Percentiles rank a stretch among this genome's conserved stretches.
Evolutionary conservation across 192 early-diverging fungal genomes (phyloP).

Genomic region (Coemansia sp.): DNA sequence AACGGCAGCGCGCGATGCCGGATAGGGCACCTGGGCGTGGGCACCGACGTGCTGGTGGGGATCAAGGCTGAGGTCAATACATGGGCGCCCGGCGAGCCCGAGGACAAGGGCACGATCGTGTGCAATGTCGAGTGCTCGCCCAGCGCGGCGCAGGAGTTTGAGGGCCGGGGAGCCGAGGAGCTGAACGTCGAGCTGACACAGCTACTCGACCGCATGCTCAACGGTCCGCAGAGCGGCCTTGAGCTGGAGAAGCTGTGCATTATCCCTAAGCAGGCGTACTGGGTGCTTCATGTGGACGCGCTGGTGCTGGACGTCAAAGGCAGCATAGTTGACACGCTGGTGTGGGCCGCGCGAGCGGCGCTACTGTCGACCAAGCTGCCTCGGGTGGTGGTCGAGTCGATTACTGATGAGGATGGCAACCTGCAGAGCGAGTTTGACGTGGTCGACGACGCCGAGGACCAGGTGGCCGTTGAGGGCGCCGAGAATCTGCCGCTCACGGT

Average conservation of each 20-base stretch:
- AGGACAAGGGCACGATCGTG: constrained; percentile 60
- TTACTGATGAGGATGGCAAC: constrained; percentile 74
- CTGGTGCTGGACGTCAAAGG: constrained; percentile 89
- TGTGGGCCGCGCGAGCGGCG: constrained; percentile 82
- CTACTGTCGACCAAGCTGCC: constrained; percentile 85
- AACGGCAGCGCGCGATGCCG: constrained; percentile 78
- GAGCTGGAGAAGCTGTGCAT: constrained; percentile 85
- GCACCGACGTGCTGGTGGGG: constrained; percentile 90
- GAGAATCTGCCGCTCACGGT: constrained; percentile 78
- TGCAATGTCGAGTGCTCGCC: constrained; percentile 93
- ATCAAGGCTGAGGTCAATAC: constrained; percentile 87
- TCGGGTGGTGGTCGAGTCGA: constrained; percentile 73
- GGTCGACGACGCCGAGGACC: constrained; percentile 84
- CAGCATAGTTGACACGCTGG: constrained; percentile 78
- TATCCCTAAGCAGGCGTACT: constrained; percentile 83
- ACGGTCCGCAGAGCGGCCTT: constrained; percentile 77
- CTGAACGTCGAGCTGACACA: constrained; percentile 83
- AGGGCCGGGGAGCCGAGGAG: constrained; percentile 73
- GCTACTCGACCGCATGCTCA: constrained; percentile 73
- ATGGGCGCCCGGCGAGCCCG: constrained; percentile 57
- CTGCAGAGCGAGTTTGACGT: constrained; percentile 85
- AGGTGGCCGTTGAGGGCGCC: constrained; percentile 69
- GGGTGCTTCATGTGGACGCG: constrained; percentile 88
- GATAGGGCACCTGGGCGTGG: constrained; percentile 58
- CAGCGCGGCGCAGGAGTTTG: constrained; percentile 76